phyloP scores from a whole-genome alignment of 73 alveolate species.

The Tetrahymena borealis region DNA sequence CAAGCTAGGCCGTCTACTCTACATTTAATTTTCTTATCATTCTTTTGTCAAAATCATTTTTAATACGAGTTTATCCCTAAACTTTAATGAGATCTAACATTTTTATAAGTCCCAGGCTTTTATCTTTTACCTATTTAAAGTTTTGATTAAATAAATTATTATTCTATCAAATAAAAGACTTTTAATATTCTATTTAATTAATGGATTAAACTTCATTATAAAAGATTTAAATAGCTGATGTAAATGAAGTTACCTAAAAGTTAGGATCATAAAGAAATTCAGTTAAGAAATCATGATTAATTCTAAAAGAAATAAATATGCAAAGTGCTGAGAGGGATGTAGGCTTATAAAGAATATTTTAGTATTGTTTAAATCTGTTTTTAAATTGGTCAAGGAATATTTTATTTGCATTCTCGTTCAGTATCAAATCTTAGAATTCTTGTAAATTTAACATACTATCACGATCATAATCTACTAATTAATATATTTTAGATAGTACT shows the following conservation, averaged over 20 bases:
- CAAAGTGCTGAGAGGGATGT: neutral
- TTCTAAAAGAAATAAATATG: neutral
- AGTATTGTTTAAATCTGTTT: neutral
- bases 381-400: neutral
- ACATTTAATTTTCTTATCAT: neutral
- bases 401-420: neutral
- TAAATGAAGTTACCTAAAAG: neutral
- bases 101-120: neutral
- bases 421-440: neutral
- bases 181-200: too few species aligned
- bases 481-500: neutral
- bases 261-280: neutral
- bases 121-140: neutral
- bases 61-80: neutral
- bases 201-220: too few species aligned
- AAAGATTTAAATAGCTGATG: too few species aligned
- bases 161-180: too few species aligned
- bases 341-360: neutral
- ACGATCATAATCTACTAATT: neutral
- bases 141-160: neutral
- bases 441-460: neutral
- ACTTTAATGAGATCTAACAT: neutral
- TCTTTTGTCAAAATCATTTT: neutral
- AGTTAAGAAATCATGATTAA: neutral
- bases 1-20: neutral